A percentile compares a stretch with the other conserved stretches of the same genome.
phyloP scores from a whole-genome alignment of 768 basidiomycete species.

The Kwoniella europaea region DNA sequence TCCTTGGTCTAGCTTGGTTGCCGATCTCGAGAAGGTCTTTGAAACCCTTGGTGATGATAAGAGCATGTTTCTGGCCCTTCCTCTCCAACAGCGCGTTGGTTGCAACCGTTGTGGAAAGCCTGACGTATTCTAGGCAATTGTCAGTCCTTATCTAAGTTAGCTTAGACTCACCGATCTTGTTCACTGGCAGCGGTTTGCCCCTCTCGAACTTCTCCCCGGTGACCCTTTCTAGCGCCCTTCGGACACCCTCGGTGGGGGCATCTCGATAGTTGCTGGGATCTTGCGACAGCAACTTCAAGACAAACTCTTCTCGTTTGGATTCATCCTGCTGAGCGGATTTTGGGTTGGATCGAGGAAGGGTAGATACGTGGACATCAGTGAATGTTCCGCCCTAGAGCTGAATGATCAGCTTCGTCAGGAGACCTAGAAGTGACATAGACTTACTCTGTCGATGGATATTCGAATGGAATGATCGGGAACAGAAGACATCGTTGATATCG shows the following conservation, averaged over 20 bases:
- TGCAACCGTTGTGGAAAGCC: conserved; percentile 90
- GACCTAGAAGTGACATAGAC: conserved; percentile 1
- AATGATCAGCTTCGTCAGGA: neutral
- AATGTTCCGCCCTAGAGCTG: conserved; percentile 49
- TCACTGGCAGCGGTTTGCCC: conserved; percentile 65
- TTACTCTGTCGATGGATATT: conserved; percentile 45
- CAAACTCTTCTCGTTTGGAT: conserved; percentile 59
- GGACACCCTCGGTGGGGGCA: conserved; percentile 91
- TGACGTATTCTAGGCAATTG: conserved; percentile 73
- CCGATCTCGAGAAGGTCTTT: conserved; percentile 86
- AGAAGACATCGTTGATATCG: neutral
- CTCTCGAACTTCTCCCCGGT: conserved; percentile 73
- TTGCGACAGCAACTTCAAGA: conserved; percentile 91
- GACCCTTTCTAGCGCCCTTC: conserved; percentile 79
- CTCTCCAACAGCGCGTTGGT: conserved; percentile 95
- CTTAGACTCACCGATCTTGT: conserved; percentile 48
- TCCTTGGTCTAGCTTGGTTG: conserved; percentile 90
- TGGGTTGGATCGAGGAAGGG: conserved; percentile 4
- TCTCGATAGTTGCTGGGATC: conserved; percentile 79
- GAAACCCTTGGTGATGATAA: conserved; percentile 73
- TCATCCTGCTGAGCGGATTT: neutral
- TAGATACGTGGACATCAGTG: conserved; percentile 49
- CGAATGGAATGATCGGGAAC: conserved; percentile 46
- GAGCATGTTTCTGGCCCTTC: conserved; percentile 87
- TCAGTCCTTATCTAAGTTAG: neutral